Conservation (phyloP, 371 early-diverging fungal genomes). For the Parasitella parasitica region DNA sequence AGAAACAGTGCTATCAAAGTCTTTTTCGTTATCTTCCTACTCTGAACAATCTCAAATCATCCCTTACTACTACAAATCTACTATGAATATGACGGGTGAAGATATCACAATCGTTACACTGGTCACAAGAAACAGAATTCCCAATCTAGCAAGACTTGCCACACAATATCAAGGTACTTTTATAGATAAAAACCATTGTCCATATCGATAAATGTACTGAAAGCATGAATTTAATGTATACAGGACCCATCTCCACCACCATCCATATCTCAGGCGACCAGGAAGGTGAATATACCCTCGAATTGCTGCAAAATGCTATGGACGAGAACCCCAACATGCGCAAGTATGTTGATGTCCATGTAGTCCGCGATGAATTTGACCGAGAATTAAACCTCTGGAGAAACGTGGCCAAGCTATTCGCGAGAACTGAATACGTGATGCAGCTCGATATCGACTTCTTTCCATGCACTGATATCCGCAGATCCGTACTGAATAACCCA, state of each 20-base stretch:
- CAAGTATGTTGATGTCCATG: slow-evolving; percentile 58
- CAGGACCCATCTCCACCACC: slow-evolving; percentile 59
- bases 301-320: slow-evolving; percentile 45
- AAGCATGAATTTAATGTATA: slow-evolving; percentile 7
- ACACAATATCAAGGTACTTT: slow-evolving; percentile 49
- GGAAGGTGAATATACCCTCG: slow-evolving; percentile 39
- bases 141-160: slow-evolving; percentile 45
- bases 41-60: slow-evolving; percentile 53
- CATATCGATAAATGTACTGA: background rate
- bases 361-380: slow-evolving; percentile 57
- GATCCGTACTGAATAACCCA: slow-evolving; percentile 37
- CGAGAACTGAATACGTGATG: slow-evolving; percentile 59
- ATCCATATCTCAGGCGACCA: slow-evolving; percentile 59
- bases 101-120: slow-evolving; percentile 60
- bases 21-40: slow-evolving; percentile 28
- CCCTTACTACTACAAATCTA: slow-evolving; percentile 56
- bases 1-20: slow-evolving; percentile 24
- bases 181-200: background rate
- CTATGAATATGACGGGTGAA: slow-evolving; percentile 38
- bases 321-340: slow-evolving; percentile 44
- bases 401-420: slow-evolving; percentile 62
- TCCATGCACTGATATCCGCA: slow-evolving; percentile 54
- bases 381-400: slow-evolving; percentile 66
- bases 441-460: slow-evolving; percentile 65
- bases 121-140: slow-evolving; percentile 54